Base-by-base conservation (phyloP, 1,284 basidiomycete species). In the Trametes polyzona region DNA sequence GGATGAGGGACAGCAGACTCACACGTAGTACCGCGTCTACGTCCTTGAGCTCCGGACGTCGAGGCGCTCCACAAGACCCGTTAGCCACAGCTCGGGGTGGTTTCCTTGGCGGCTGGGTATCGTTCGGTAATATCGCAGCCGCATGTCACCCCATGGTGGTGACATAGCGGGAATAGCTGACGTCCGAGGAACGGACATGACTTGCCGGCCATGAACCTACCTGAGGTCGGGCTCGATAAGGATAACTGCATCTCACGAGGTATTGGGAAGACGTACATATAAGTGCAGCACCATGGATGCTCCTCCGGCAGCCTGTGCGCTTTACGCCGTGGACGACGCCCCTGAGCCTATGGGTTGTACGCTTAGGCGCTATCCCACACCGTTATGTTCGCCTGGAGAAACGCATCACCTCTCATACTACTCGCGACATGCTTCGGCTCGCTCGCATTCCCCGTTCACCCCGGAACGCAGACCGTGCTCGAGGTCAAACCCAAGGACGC, bases 401-500 rank as follows among this genome's bases (percentile, higher is more conserved):
- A 11, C 21, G 21, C 32, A 39, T 43, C 19, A 36, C 40, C 53
- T 55, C 24, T 40, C 7, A 10, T 23, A 17, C 12, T 55, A 9
- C 24, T 43, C 11, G 24, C 32, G 10, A 7, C 37, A 29, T 54
- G 30, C 26, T 10, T 50, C 24, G 19, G 36, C 23, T 46, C 55
- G 16, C 12, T 32, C 7, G 48, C 48, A 4, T 29, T 12, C 29
- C 36, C 48, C 12, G 19, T 50, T 3, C 1, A 7, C 10, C 32
- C 19, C n/a, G 21, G 17, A 2, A 14, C 29, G 4, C 61, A 63
- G 32, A 24, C 21, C 0, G 37, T 52, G 0, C 56, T 63, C 11
- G 46, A 44, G 10, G 11, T 36, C n/a, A 19, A 19, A 14, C 56
- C 11, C 10, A 67, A 64, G 33, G 63, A 73, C 39, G 67, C 71